phyloP scores from a whole-genome alignment of 2,329 filamentous ascomycete species.

The Nemania abortiva region DNA sequence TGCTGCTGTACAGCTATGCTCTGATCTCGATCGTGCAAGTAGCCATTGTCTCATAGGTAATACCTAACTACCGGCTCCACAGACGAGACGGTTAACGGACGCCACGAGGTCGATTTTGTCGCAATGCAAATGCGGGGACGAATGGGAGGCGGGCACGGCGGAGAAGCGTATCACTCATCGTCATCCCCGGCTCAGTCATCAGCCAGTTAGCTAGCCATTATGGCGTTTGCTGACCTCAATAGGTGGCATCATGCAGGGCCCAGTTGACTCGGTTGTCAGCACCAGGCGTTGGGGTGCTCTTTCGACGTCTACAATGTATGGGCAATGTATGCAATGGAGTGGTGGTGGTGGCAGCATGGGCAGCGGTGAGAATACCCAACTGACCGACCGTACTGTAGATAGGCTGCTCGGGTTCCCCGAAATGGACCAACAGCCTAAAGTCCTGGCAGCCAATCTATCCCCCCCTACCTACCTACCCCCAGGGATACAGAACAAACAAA shows the following conservation, averaged over 20 bases:
- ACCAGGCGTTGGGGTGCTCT: constrained; percentile 1
- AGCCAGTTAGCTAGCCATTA: constrained; percentile 3
- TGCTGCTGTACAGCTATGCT: not conserved
- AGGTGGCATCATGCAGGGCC: constrained; percentile 14
- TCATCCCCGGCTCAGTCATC: not conserved
- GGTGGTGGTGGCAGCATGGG: constrained; percentile 5
- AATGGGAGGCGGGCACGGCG: constrained; percentile 22
- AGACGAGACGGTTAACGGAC: constrained; percentile 23
- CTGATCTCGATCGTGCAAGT: constrained; percentile 29
- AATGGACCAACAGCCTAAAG: constrained; percentile 20
- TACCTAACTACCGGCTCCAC: constrained; percentile 17
- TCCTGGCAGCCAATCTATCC: not conserved
- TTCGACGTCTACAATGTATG: not conserved
- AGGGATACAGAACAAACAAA: not conserved
- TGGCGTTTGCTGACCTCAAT: constrained; percentile 16
- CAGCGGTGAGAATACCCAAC: not conserved
- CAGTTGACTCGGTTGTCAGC: constrained; percentile 14
- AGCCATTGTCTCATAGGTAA: constrained; percentile 9
- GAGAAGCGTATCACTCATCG: not conserved
- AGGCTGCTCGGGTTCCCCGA: constrained; percentile 26
- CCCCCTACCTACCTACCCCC: not conserved
- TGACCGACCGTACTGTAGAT: not conserved
- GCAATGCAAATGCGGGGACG: constrained; percentile 40
- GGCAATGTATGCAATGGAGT: not conserved
- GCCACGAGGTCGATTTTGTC: constrained; percentile 30